A percentile compares a stretch with the other conserved stretches of the same genome.
Evolutionary conservation across 768 basidiomycete genomes (phyloP).

Genomic region (Dacryopinax spathularia): DNA sequence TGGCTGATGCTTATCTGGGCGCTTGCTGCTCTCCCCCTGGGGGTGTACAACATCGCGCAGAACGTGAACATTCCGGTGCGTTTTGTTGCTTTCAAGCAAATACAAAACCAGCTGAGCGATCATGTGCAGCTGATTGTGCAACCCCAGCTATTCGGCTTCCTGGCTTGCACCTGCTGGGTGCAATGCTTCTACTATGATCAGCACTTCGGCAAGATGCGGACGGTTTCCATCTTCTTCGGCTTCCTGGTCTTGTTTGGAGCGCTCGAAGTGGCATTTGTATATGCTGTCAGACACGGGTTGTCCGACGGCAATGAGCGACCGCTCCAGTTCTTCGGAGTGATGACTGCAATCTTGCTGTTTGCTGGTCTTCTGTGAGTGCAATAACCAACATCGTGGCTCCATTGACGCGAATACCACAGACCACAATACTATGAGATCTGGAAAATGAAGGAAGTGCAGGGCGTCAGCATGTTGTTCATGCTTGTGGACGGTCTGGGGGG

Average conservation of each 20-base stretch:
- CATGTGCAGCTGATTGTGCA: constrained; percentile 39
- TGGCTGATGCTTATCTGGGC: constrained; percentile 61
- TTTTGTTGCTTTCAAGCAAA: constrained; percentile 23
- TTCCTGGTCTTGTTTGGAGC: constrained; percentile 37
- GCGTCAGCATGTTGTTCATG: constrained; percentile 59
- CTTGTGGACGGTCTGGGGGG: constrained; percentile 54
- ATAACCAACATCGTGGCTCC: background rate
- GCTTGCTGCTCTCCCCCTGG: constrained; percentile 42
- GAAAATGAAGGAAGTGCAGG: constrained; percentile 44
- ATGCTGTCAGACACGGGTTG: constrained; percentile 38
- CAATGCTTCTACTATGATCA: constrained; percentile 57
- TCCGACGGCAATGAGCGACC: constrained; percentile 25
- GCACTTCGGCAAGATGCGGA: constrained; percentile 25
- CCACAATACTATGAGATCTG: constrained; percentile 71
- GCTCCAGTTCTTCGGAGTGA: constrained; percentile 46
- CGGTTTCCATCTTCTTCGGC: constrained; percentile 26
- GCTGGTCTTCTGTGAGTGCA: constrained; percentile 31
- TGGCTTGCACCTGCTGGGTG: constrained; percentile 48
- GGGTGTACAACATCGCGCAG: constrained; percentile 52
- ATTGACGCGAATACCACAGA: constrained; percentile 12
- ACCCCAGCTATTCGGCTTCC: constrained; percentile 37
- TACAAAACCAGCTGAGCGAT: constrained; percentile 46
- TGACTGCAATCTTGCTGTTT: constrained; percentile 44
- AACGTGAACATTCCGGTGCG: constrained; percentile 39
- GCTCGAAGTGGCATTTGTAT: constrained; percentile 46